Conservation (phyloP, 108 stramenopile genomes). For the Conticribra weissflogii region DNA sequence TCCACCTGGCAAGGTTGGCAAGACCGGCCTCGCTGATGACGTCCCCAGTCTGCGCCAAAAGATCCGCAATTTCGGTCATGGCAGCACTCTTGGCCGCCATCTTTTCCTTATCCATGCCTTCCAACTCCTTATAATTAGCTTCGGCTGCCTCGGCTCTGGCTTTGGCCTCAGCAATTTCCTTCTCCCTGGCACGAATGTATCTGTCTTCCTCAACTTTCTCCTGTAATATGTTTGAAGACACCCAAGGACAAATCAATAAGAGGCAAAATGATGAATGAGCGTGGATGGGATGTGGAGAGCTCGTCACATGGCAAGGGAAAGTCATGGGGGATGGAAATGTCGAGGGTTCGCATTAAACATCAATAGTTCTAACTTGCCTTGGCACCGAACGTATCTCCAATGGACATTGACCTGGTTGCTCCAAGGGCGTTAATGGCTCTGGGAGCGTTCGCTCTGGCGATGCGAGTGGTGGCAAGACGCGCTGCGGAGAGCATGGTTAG, state of each 20-base stretch:
- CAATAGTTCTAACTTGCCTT: conserved; percentile 23
- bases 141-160: conserved; percentile 17
- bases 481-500: conserved; percentile 35
- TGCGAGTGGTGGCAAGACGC: conserved; percentile 21
- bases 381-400: conserved; percentile 13
- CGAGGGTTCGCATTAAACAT: neutral
- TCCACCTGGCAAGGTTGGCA: conserved; percentile 49
- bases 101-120: conserved; percentile 21
- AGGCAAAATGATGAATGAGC: neutral
- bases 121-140: conserved; percentile 27
- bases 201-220: conserved; percentile 51
- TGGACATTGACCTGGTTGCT: conserved; percentile 24
- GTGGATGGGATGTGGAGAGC: neutral
- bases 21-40: conserved; percentile 48
- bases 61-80: conserved; percentile 45
- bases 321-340: neutral
- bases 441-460: conserved; percentile 18
- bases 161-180: conserved; percentile 27
- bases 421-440: conserved; percentile 13
- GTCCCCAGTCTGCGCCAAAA: conserved; percentile 45
- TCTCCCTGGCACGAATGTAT: conserved; percentile 53
- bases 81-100: conserved; percentile 34
- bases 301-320: neutral
- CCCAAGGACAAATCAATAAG: neutral
- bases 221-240: conserved; percentile 9